phyloP scores from a whole-genome alignment of 768 basidiomycete genomes.

The Psilocybe azurescens region DNA sequence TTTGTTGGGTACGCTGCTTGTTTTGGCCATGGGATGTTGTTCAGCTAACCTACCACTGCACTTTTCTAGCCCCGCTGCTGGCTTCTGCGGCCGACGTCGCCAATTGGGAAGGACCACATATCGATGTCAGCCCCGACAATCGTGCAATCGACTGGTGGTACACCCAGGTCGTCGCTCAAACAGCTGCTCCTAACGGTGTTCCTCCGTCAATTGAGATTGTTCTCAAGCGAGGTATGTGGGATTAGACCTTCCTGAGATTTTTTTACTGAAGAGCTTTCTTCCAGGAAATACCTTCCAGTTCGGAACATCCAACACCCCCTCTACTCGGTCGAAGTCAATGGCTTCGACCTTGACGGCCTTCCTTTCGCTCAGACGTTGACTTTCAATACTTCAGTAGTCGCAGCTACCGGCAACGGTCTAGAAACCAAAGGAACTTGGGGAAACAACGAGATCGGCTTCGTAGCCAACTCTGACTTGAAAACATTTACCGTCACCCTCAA shows the following conservation, averaged over 20 bases:
- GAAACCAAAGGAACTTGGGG: neutral
- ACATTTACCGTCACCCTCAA: conserved; percentile 3
- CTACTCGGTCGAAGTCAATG: conserved; percentile 6
- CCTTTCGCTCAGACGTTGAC: conserved; percentile 2
- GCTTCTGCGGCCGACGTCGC: neutral
- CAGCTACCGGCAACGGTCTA: neutral
- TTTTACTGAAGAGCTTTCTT: neutral
- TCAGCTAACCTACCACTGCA: neutral
- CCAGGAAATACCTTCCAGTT: conserved; percentile 6
- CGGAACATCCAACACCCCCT: conserved; percentile 6
- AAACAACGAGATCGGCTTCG: conserved; percentile 1
- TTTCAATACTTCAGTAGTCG: neutral
- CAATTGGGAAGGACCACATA: conserved; percentile 4
- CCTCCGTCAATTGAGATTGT: conserved; percentile 7
- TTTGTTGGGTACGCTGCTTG: neutral
- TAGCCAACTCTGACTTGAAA: neutral
- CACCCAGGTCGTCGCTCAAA: neutral
- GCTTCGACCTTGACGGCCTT: neutral
- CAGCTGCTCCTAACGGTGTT: neutral
- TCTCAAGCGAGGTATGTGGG: neutral
- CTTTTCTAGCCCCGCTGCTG: neutral
- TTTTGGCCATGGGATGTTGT: neutral
- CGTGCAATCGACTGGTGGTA: conserved; percentile 7
- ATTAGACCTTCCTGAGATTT: neutral
- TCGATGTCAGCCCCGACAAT: neutral